Evolutionary conservation across 208 protist species (phyloP), one percentile per base, ranked within the genome.

Genomic region (Vickermania spadyakhi): DNA sequence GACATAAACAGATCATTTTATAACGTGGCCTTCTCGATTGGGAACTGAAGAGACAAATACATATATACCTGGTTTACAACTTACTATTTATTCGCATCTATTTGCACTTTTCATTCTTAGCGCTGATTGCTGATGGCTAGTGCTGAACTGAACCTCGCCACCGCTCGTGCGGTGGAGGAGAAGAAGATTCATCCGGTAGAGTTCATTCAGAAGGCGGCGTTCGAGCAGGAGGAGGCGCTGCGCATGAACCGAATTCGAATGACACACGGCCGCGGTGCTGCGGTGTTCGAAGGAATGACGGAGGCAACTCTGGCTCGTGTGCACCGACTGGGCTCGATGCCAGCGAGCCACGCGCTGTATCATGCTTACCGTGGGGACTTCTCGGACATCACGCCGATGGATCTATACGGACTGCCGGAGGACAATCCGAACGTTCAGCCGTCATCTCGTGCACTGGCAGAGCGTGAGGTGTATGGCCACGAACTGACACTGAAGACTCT

Each of bases 401-500:
- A 95, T 36, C 7, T 95, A 7, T 92, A 92, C 62, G 88, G 88
- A 1, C 70, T 81, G 26, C 75, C 73, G 31, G 81, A 95, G 77
- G 72, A 95, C 66, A 68, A 92, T 58, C 85, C 88, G 23, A 86
- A 81, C 27, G 81, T 95, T 58, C 88, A 95, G 72, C 88, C 88
- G 4, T 79, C 84, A 11, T 84, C 88, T 14, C 82, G 85, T 27
- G 77, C 78, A 1, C 49, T 95, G 5, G 83, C 74, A 23, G 88
- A 95, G 70, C 69, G 77, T 50, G 57, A 68, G 26, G 70, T 95
- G 13, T 84, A 95, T 68, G 88, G 88, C 30, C 70, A 81, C 56
- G 88, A 95, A 68, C 73, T 95, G 54, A 88, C 84, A 13, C 77
- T 89, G 75, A 91, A 91, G 70, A 87, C 79, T 56, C 55, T 94